These are phyloP conservation scores for Sistotremastrum niveocremeum DNA, from an alignment of 768 basidiomycete species.

Conservation along the genomic window DNA sequence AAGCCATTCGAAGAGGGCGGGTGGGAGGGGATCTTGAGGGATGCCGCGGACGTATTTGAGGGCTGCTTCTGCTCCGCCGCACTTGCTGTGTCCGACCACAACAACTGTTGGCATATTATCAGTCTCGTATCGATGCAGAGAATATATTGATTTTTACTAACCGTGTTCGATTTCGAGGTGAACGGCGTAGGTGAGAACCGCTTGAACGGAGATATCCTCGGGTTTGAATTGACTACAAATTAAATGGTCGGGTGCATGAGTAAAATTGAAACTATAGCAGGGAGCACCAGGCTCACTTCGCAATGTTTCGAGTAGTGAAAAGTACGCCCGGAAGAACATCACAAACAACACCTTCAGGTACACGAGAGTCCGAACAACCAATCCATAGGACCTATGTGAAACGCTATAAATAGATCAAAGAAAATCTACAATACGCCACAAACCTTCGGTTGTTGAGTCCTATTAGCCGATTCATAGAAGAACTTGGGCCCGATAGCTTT, in stretches of 20 bases:
- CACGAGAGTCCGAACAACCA: neutral
- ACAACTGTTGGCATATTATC: neutral
- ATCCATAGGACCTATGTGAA: neutral
- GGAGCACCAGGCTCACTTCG: neutral
- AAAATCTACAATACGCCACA: too few relatives aligned
- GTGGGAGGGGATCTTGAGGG: neutral
- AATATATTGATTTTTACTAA: neutral
- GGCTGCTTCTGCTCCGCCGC: slow-evolving; percentile 1
- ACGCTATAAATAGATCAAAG: too few relatives aligned
- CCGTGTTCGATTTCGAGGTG: neutral
- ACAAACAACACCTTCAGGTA: neutral
- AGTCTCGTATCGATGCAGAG: neutral
- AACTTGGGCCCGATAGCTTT: too few relatives aligned
- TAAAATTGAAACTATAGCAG: too few relatives aligned
- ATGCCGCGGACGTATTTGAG: neutral
- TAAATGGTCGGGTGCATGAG: too few relatives aligned
- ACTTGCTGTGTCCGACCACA: neutral
- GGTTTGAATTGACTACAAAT: neutral
- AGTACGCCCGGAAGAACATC: neutral
- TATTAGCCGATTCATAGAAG: too few relatives aligned
- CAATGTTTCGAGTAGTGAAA: neutral
- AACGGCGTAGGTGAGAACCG: neutral
- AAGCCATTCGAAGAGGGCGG: too few relatives aligned
- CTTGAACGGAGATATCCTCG: neutral
- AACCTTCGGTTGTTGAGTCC: too few relatives aligned